Evolutionary conservation across 306 rosid genomes (phyloP).

Genomic region (Cyclanthera cordifolia): DNA sequence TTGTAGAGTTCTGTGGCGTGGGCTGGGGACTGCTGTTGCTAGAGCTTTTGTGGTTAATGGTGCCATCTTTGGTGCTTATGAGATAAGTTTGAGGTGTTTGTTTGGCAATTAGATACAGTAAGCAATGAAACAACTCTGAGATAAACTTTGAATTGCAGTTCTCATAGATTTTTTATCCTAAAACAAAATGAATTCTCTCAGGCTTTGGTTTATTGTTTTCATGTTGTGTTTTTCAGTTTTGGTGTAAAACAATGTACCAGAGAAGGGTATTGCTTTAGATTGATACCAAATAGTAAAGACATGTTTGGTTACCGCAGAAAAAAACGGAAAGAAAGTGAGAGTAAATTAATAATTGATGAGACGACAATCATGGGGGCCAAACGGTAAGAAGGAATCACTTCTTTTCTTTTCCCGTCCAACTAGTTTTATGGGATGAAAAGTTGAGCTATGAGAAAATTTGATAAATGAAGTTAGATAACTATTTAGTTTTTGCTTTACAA

Average conservation of each 20-base stretch:
- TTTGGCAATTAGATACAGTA: conserved; percentile 28
- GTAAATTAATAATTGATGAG: no score
- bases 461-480: not conserved
- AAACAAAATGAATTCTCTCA: not conserved
- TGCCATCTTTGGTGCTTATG: conserved; percentile 68
- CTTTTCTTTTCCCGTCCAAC: no score
- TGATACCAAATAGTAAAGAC: not conserved
- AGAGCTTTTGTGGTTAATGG: conserved; percentile 87
- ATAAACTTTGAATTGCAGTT: not conserved
- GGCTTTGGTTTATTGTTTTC: not conserved
- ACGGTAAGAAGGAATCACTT: no score
- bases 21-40: conserved; percentile 64
- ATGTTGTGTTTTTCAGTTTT: not conserved
- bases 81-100: conserved; percentile 46
- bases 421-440: not conserved
- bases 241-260: not conserved
- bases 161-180: not conserved
- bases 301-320: no score
- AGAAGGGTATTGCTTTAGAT: not conserved
- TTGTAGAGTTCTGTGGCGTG: conserved; percentile 48
- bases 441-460: not conserved
- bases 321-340: no score
- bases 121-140: conserved; percentile 10
- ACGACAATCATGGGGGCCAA: no score
- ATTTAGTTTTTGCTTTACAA: no score